Evolutionary conservation across 495 filamentous ascomycete genomes (phyloP).

Genomic region (Jackrogersella multiformis): DNA sequence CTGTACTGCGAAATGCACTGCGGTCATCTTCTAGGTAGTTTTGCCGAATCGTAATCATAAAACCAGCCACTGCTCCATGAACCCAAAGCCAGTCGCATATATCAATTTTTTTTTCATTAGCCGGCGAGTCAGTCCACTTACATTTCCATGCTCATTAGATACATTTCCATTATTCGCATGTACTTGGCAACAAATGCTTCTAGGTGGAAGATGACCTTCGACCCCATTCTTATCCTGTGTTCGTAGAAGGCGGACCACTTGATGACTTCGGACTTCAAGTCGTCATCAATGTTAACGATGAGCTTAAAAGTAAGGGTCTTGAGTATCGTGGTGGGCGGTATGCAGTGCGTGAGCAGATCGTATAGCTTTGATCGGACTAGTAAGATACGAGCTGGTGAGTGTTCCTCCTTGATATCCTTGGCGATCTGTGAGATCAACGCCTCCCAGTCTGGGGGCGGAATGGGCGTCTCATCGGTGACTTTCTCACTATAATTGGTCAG

Average conservation of each 20-base stretch:
- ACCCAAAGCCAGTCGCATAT: constrained; percentile 6
- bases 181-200: constrained; percentile 99
- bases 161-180: constrained; percentile 94
- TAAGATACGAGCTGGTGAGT: constrained; percentile 84
- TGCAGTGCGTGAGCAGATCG: constrained; percentile 95
- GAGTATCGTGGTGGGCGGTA: constrained; percentile 89
- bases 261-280: constrained; percentile 88
- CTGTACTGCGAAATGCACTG: constrained; percentile 6
- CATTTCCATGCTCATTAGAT: constrained; percentile 88
- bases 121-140: constrained; percentile 31
- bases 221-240: constrained; percentile 88
- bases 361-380: constrained; percentile 91
- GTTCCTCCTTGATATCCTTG: constrained; percentile 89
- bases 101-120: constrained; percentile 14
- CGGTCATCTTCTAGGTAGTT: constrained; percentile 6
- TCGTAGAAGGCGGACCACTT: constrained; percentile 98
- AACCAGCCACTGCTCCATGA: constrained; percentile 33
- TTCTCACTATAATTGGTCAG: constrained; percentile 74
- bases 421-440: constrained; percentile 86
- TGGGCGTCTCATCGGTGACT: constrained; percentile 84
- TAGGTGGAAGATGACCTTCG: constrained; percentile 96
- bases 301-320: constrained; percentile 95
- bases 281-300: constrained; percentile 84
- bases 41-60: constrained; percentile 12
- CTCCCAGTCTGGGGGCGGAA: constrained; percentile 97